Conservation (phyloP, 495 filamentous ascomycete genomes). For the Penicillium paradoxum region DNA sequence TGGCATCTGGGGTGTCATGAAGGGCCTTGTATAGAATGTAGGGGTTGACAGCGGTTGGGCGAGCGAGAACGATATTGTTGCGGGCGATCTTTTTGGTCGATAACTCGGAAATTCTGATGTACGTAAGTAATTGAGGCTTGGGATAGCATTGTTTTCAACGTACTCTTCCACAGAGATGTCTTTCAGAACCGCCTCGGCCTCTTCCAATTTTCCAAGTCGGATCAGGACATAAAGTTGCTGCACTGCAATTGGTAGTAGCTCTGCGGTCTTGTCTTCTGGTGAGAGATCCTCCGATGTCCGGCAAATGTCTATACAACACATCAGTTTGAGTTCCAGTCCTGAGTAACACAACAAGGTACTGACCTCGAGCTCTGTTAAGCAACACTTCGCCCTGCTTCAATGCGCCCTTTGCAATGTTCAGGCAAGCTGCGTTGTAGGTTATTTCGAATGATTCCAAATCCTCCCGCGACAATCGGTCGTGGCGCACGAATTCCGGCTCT, state of each 20-base stretch:
- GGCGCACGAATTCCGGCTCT: conserved; percentile 45
- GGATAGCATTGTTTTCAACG: conserved; percentile 19
- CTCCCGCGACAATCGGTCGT: conserved; percentile 59
- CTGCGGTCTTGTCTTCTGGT: conserved; percentile 76
- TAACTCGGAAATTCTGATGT: conserved; percentile 66
- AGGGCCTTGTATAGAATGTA: conserved; percentile 68
- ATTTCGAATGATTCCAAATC: conserved; percentile 91
- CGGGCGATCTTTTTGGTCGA: conserved; percentile 74
- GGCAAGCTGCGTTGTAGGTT: conserved; percentile 87
- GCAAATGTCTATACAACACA: conserved; percentile 60
- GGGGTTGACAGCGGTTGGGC: conserved; percentile 60
- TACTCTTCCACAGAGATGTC: conserved; percentile 61
- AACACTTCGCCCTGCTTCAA: conserved; percentile 69
- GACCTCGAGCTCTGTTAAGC: conserved; percentile 73
- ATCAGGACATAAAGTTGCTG: conserved; percentile 81
- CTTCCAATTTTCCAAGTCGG: conserved; percentile 64
- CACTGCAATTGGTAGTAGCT: conserved; percentile 78
- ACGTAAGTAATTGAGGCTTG: conserved; percentile 15
- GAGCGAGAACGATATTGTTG: conserved; percentile 66
- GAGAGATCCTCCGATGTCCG: conserved; percentile 75
- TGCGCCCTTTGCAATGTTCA: conserved; percentile 74
- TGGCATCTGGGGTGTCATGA: conserved; percentile 51
- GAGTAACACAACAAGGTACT: neutral
- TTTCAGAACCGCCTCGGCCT: conserved; percentile 63
- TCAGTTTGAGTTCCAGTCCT: conserved; percentile 2